Conservation (phyloP, 345 rosid species). For the Hevea brasiliensis region DNA sequence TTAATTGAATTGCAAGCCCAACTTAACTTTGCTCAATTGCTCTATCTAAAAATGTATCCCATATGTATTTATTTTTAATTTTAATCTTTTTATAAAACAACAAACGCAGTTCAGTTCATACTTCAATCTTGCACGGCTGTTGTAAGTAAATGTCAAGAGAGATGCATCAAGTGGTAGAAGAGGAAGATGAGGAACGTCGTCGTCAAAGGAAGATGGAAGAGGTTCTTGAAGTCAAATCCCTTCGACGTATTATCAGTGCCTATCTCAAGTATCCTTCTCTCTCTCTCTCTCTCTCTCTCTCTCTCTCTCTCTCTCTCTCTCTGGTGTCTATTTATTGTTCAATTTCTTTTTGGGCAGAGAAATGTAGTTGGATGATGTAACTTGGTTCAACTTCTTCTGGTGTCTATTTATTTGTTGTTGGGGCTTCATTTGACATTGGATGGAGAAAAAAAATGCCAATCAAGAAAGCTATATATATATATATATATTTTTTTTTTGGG, state of each 20-base stretch:
- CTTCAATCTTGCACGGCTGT: background rate
- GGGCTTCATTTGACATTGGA: background rate
- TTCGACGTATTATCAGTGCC: constrained; percentile 92
- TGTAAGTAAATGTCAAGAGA: background rate
- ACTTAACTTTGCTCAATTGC: too few species aligned
- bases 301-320: background rate
- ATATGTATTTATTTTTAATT: too few species aligned
- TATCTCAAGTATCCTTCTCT: constrained; percentile 62
- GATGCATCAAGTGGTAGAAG: constrained; percentile 25
- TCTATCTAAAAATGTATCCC: too few species aligned
- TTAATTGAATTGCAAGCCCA: too few species aligned
- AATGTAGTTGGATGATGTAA: background rate
- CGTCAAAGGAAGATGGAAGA: constrained; percentile 85
- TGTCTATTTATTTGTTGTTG: background rate
- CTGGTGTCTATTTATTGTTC: background rate
- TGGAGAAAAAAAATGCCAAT: background rate
- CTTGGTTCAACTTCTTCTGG: background rate
- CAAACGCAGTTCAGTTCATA: too few species aligned
- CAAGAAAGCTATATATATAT: background rate
- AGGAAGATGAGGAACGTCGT: constrained; percentile 57
- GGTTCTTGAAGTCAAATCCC: constrained; percentile 92
- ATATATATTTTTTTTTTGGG: too few species aligned
- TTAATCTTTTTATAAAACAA: too few species aligned
- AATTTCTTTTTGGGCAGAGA: background rate
- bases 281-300: too few species aligned